Conservation (phyloP, 2,329 filamentous ascomycete genomes). For the Acephala macrosclerotiorum region DNA sequence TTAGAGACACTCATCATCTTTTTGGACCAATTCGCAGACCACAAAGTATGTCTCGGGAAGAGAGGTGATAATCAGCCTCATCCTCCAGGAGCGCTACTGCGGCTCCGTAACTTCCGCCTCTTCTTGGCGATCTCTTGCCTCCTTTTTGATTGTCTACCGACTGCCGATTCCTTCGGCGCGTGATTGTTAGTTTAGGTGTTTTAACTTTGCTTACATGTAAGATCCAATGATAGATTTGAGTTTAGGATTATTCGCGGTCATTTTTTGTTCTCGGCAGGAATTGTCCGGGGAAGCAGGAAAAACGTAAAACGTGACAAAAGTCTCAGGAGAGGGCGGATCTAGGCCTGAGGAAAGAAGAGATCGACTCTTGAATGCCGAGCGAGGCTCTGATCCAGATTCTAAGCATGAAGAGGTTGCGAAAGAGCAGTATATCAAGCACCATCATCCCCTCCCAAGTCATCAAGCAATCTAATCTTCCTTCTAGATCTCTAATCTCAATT, state of each 20-base stretch:
- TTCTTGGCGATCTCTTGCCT: not conserved
- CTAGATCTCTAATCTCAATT: too few species aligned
- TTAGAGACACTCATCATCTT: too few species aligned
- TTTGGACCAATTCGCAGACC: too few species aligned
- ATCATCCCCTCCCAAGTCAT: not conserved
- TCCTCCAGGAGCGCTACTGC: slow-evolving; percentile 7
- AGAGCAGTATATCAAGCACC: not conserved
- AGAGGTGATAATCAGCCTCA: not conserved
- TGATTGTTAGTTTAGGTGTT: not conserved
- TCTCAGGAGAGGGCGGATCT: not conserved
- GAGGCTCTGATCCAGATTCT: not conserved
- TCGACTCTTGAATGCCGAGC: slow-evolving; percentile 7
- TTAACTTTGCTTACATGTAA: slow-evolving; percentile 2
- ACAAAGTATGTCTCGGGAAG: too few species aligned
- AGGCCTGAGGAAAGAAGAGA: not conserved
- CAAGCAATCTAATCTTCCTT: too few species aligned
- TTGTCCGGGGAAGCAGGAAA: not conserved
- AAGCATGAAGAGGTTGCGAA: not conserved
- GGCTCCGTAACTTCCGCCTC: not conserved
- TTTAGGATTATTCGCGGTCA: not conserved
- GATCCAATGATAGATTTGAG: not conserved
- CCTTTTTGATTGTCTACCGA: not conserved
- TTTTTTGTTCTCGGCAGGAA: not conserved
- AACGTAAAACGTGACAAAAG: not conserved
- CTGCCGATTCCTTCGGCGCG: not conserved